These are phyloP conservation scores for Takakia lepidozioides DNA, from an alignment of 225 moss, liverwort and hornwort species.

Conservation along the genomic window DNA sequence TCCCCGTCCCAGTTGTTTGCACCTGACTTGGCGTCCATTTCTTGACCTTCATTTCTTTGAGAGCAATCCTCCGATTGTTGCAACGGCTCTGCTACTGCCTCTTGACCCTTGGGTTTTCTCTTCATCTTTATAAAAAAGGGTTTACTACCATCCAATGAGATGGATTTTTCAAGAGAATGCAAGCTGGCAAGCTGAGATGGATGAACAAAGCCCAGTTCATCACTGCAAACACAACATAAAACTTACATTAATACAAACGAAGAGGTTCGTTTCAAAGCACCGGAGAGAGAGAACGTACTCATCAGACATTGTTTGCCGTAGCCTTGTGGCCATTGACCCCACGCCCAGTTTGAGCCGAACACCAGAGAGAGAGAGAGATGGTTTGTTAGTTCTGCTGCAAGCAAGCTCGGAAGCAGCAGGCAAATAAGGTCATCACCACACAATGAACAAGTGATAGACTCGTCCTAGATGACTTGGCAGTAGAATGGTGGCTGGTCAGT, in stretches of 20 bases:
- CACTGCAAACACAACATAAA: constrained; percentile 37
- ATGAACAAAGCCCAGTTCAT: constrained; percentile 94
- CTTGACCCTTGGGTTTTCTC: constrained; percentile 37
- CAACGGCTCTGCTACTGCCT: constrained; percentile 28
- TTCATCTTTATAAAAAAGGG: constrained; percentile 44
- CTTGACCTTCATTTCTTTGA: constrained; percentile 55
- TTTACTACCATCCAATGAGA: constrained; percentile 27
- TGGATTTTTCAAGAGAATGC: constrained; percentile 57
- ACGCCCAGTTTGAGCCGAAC: no score
- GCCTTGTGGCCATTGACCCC: no score
- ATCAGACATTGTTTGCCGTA: background rate
- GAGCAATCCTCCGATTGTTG: constrained; percentile 64
- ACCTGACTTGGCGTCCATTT: constrained; percentile 44
- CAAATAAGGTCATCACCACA: no score
- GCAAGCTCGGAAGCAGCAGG: no score
- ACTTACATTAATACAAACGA: background rate
- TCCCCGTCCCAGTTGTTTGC: constrained; percentile 44
- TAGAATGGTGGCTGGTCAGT: no score
- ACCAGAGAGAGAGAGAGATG: no score
- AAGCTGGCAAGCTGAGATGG: constrained; percentile 67
- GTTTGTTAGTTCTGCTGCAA: no score
- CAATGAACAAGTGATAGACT: no score
- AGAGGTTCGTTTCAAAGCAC: background rate
- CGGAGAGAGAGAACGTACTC: background rate
- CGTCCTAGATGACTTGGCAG: no score